Conservation (phyloP, 73 alveolate genomes). For the Paramecium primaurelia region DNA sequence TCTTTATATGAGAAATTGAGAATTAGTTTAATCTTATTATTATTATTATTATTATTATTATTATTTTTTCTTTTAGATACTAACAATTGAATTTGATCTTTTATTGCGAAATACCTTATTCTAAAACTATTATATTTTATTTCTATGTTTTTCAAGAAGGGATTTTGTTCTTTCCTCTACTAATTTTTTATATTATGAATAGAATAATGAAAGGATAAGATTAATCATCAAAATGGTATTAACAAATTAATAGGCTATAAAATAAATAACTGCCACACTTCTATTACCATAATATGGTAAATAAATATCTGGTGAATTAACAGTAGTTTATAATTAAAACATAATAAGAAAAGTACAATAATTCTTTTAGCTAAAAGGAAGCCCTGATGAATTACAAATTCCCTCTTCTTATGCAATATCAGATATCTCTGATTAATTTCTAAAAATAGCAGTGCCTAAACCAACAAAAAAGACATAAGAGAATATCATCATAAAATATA, state of each 20-base stretch:
- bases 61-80: neutral
- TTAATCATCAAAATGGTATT: neutral
- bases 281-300: neutral
- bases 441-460: neutral
- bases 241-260: neutral
- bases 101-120: neutral
- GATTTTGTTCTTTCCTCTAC: neutral
- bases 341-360: neutral
- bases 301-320: slow-evolving; percentile 26
- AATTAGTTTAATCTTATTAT: neutral
- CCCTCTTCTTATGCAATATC: neutral
- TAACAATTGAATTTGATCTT: neutral
- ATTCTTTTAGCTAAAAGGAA: neutral
- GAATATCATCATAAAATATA: neutral
- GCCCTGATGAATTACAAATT: neutral
- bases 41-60: neutral
- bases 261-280: neutral
- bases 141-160: neutral
- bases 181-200: neutral
- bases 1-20: neutral
- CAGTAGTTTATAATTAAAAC: slow-evolving; percentile 21
- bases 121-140: neutral
- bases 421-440: neutral
- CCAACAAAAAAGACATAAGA: neutral
- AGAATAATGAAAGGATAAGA: neutral